phyloP scores from a whole-genome alignment of 345 rosid genomes.

The Eucalyptus tenuipes region DNA sequence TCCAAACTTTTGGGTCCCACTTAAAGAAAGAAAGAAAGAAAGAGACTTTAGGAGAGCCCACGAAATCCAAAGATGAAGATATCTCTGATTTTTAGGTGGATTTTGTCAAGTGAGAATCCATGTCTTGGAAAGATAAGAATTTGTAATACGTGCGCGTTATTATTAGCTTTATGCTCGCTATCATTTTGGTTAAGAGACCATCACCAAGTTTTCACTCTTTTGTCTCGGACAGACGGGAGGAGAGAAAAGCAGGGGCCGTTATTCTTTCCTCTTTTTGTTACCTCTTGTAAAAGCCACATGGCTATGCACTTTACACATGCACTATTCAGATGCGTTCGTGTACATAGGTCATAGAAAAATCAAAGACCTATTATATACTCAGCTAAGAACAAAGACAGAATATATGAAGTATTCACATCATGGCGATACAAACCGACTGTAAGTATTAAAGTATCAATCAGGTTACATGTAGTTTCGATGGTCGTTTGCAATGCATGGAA shows the following conservation, averaged over 20 bases:
- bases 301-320: neutral
- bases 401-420: neutral
- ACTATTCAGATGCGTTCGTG: neutral
- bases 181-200: slow-evolving; percentile 28
- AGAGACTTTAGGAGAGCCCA: slow-evolving; percentile 1
- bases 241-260: neutral
- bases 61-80: slow-evolving; percentile 39
- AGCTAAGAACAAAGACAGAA: neutral
- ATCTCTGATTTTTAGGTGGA: slow-evolving; percentile 31
- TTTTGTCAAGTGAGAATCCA: slow-evolving; percentile 4
- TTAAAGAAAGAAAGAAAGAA: neutral
- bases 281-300: neutral
- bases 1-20: neutral
- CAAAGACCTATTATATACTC: neutral
- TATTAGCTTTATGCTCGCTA: neutral
- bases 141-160: neutral
- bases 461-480: neutral
- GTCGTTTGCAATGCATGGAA: neutral
- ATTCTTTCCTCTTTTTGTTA: slow-evolving; percentile 3
- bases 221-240: slow-evolving; percentile 19
- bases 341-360: neutral
- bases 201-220: slow-evolving; percentile 32
- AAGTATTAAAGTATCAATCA: neutral
- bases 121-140: neutral
- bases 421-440: neutral